Evolutionary conservation across 2,329 filamentous ascomycete species (phyloP).

Genomic region (Huntiella moniliformis): DNA sequence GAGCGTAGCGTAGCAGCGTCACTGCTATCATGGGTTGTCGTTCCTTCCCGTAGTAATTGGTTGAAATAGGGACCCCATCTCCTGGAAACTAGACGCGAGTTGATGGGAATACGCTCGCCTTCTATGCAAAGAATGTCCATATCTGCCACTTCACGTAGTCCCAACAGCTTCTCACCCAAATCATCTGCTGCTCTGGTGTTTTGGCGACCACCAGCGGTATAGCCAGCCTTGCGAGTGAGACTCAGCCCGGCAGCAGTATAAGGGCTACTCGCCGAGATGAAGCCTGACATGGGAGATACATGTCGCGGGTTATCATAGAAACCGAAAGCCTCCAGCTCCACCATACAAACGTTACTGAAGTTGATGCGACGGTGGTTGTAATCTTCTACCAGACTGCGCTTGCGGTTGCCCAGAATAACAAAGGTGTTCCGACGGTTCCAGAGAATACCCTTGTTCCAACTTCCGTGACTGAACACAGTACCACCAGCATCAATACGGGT

Average conservation of each 20-base stretch:
- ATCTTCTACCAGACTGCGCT: conserved; percentile 84
- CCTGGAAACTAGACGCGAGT: conserved; percentile 69
- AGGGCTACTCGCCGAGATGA: conserved; percentile 63
- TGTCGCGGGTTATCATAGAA: conserved; percentile 89
- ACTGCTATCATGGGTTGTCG: conserved; percentile 45
- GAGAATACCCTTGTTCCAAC: conserved; percentile 88
- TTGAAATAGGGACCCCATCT: conserved; percentile 96
- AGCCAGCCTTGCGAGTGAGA: conserved; percentile 38
- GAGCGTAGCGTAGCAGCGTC: conserved; percentile 62
- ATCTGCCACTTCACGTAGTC: conserved; percentile 69
- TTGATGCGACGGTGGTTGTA: conserved; percentile 97
- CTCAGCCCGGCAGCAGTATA: conserved; percentile 38
- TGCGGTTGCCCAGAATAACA: conserved; percentile 84
- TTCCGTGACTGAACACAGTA: conserved; percentile 86
- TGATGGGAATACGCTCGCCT: conserved; percentile 82
- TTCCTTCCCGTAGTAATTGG: conserved; percentile 68
- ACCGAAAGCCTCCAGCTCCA: conserved; percentile 91
- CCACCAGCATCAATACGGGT: conserved; percentile 88
- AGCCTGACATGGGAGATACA: conserved; percentile 58
- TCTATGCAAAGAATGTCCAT: conserved; percentile 93
- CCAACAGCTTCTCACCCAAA: conserved; percentile 62
- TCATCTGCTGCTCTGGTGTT: conserved; percentile 67
- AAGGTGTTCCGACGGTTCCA: conserved; percentile 92
- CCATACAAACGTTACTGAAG: conserved; percentile 90
- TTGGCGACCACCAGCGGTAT: conserved; percentile 55